Percentiles rank a stretch among this genome's conserved stretches.
Conservation (phyloP, 768 basidiomycete genomes). For the Hirschioporus abietinus region DNA sequence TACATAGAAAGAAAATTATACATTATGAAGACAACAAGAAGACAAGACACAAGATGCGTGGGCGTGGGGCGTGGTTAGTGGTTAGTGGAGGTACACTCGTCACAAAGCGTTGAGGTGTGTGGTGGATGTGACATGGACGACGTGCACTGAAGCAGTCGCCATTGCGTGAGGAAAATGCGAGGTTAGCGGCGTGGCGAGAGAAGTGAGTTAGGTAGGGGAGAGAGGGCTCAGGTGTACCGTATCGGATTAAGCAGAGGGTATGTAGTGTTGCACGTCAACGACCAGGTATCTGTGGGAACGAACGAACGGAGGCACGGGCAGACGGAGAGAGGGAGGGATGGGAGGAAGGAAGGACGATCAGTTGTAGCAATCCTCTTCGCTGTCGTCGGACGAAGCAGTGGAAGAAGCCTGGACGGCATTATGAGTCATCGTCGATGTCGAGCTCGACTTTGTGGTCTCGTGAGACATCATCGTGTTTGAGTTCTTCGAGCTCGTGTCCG, state of each 20-base stretch:
- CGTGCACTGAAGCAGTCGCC: neutral
- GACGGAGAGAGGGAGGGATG: neutral
- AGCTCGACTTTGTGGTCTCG: neutral
- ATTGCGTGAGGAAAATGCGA: neutral
- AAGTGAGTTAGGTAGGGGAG: neutral
- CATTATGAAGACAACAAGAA: neutral
- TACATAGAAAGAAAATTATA: neutral
- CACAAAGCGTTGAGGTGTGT: neutral
- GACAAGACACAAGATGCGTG: neutral
- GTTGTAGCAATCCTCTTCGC: neutral
- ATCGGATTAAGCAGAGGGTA: neutral
- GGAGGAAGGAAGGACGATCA: neutral
- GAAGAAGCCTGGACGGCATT: neutral
- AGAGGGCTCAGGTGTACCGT: neutral
- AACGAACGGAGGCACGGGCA: neutral
- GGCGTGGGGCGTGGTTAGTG: neutral
- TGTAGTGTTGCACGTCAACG: neutral
- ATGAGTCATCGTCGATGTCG: neutral
- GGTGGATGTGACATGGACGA: neutral
- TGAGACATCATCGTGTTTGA: neutral
- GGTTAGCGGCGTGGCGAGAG: neutral
- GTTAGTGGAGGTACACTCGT: neutral
- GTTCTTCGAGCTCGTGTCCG: no score
- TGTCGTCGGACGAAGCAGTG: neutral
- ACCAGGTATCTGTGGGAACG: neutral